Evolutionary conservation across 805 yeast genomes (phyloP), one percentile per base, ranked within the genome.

Genomic region (Saccharomycopsis oosterbeekiorum): DNA sequence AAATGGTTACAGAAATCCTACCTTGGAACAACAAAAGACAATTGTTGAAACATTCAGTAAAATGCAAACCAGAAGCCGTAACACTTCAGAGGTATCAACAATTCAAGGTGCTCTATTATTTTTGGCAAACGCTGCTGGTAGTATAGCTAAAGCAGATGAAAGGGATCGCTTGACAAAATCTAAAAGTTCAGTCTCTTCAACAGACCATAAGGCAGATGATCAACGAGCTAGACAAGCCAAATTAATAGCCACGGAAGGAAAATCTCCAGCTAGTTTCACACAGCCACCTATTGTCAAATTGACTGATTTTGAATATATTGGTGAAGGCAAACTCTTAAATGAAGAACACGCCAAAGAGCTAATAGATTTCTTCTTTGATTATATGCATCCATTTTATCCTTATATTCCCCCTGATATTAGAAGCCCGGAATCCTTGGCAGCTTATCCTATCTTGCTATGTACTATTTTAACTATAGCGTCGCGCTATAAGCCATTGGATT

Each of bases 331-430:
- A 24, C 77, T 89, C 58, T 68, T 92, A 15, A 76, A 87, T 0
- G 90, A 82, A 64, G 70, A 67, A 0, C 89, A 86, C 68, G 89
- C 92, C 1, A 79, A 75, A 55, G 73, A 72, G 57, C 71, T 85
- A 39, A 80, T 88, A 29, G 76, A 78, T 43, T 70, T 84, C 59
- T 92, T 88, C 71, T 89, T 89, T 70, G 71, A 82, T 3, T 82
- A 90, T 2, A 81, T 92, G 84, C 96, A 89, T 71, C 97, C 97
- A 1, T 92, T 84, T 71, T 92, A 88, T 73, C 97, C 97, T 0
- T 88, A 85, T 69, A 79, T 93, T 47, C 97, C 97, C 0, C 75
- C 78, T 37, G 88, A 86, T 64, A 70, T 91, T 47, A 92, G 85
- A 57, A 78, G 82, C 59, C 81, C 89, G 0, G 80, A 81, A 54